Base-by-base conservation (phyloP, 495 filamentous ascomycete genomes). In the Penicillium goetzii region DNA sequence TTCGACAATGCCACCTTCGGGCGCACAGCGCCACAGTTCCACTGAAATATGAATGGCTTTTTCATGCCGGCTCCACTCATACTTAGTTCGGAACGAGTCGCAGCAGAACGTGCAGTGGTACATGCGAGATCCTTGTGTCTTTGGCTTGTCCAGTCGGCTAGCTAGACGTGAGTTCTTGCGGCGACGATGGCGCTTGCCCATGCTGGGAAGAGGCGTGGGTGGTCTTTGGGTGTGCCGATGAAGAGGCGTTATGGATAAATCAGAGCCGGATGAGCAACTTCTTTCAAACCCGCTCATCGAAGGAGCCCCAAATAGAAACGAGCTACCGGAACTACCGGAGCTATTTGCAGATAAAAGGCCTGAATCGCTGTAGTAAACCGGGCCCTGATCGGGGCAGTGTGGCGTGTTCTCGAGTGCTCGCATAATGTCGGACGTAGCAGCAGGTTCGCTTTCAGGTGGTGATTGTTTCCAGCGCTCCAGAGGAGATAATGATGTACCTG, bases 381-480 rank as follows among this genome's bases (percentile, higher is more conserved):
- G 40, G 19, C 40, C 4, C n/a, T 8, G 40, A 2, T 43, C 17
- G 40, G 40, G 8, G 7, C 6, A n/a, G 7, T n/a, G 4, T 19
- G 1, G n/a, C 40, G n/a, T 7, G n/a, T 43, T 43, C 4, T 43
- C 17, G 12, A 43, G 7, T 7, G 40, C 40, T 43, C 40, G 40
- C n/a, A 43, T 43, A 43, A 43, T 43, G 40, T 19, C 40, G 17
- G 40, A 43, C 14, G 40, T 43, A 43, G 40, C n/a, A 43, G 40
- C 40, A 19, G 40, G 40, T 19, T 43, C 17, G 15, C 17, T 19
- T 43, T 43, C n/a, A 19, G 40, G 40, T 19, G 40, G 40, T n/a
- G 40, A 43, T n/a, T 43, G 40, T 43, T 43, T 19, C 40, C 40
- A 43, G 40, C 40, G 40, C 40, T 43, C 40, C 40, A 43, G n/a